Conservation (phyloP, 768 basidiomycete genomes). For the Mycena epipterygia region DNA sequence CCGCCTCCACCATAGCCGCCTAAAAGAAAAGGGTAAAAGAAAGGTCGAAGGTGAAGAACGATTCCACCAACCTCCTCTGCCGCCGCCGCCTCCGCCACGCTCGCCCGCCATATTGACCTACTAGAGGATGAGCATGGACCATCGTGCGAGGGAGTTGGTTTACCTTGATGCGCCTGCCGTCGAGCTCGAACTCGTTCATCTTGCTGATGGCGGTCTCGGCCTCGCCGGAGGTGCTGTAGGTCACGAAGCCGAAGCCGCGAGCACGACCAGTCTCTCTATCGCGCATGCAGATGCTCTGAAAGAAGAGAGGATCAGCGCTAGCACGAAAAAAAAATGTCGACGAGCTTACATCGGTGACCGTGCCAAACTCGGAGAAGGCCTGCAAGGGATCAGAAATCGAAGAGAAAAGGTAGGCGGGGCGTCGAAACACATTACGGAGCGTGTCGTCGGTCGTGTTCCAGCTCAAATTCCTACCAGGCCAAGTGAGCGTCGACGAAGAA, state of each 20-base stretch:
- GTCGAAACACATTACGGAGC: slow-evolving; percentile 69
- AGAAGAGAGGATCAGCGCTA: slow-evolving; percentile 48
- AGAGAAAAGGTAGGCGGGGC: slow-evolving; percentile 35
- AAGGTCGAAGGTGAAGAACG: neutral
- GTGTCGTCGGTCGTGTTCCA: slow-evolving; percentile 96
- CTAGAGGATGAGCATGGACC: neutral
- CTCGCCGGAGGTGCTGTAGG: slow-evolving; percentile 70
- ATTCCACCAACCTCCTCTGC: slow-evolving; percentile 53
- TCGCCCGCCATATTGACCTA: slow-evolving; percentile 1
- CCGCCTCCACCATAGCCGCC: slow-evolving; percentile 43
- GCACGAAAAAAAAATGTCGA: neutral
- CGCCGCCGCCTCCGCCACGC: too few relatives aligned
- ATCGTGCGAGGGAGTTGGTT: slow-evolving; percentile 46
- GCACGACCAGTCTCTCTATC: slow-evolving; percentile 92
- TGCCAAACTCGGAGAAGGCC: slow-evolving; percentile 87
- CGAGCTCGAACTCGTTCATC: slow-evolving; percentile 79
- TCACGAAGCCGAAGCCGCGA: slow-evolving; percentile 97
- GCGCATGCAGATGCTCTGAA: slow-evolving; percentile 97
- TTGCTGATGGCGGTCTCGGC: slow-evolving; percentile 81
- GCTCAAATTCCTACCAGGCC: slow-evolving; percentile 86
- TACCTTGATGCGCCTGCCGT: slow-evolving; percentile 72
- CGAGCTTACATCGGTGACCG: slow-evolving; percentile 90
- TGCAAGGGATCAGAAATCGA: slow-evolving; percentile 49
- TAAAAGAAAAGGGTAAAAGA: slow-evolving; percentile 39
- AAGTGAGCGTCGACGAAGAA: neutral